Evolutionary conservation across 495 filamentous ascomycete species (phyloP).

Genomic region (Aspergillus sparsus): DNA sequence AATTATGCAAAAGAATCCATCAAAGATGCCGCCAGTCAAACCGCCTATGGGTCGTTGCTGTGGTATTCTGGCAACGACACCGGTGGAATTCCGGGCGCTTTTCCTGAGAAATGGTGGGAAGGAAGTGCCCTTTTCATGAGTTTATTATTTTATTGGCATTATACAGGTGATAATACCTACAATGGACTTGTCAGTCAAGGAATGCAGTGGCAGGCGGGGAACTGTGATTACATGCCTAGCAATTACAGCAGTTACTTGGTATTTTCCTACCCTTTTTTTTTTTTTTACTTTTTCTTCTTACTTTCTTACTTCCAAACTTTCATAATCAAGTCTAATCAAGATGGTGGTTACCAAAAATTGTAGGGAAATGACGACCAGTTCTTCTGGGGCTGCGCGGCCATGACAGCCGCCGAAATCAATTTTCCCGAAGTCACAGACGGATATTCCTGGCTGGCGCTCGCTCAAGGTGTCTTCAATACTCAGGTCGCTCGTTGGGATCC

Average conservation of each 20-base stretch:
- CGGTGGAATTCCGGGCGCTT: conserved; percentile 60
- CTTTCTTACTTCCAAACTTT: not conserved
- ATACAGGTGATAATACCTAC: conserved; percentile 56
- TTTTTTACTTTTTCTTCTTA: not conserved
- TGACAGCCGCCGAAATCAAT: conserved; percentile 55
- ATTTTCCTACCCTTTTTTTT: not conserved
- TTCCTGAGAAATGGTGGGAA: conserved; percentile 74
- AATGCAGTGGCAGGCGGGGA: conserved; percentile 50
- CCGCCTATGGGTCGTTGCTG: conserved; percentile 65
- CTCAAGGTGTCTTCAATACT: conserved; percentile 76
- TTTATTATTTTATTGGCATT: conserved; percentile 57
- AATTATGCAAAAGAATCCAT: conserved; percentile 57
- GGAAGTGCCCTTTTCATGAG: conserved; percentile 61
- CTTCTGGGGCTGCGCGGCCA: conserved; percentile 59
- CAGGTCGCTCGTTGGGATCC: conserved; percentile 60
- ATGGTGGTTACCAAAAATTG: not conserved
- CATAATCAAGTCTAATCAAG: not conserved
- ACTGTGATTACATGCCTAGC: conserved; percentile 50
- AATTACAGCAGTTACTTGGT: conserved; percentile 47
- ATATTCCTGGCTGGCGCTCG: conserved; percentile 71
- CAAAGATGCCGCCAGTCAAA: conserved; percentile 58
- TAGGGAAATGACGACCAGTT: conserved; percentile 60
- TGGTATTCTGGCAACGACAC: conserved; percentile 68
- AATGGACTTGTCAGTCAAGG: conserved; percentile 52
- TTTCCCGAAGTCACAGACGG: conserved; percentile 48